Base-by-base conservation (phyloP, 148 eudicot species). In the Hydrangea macrophylla region DNA sequence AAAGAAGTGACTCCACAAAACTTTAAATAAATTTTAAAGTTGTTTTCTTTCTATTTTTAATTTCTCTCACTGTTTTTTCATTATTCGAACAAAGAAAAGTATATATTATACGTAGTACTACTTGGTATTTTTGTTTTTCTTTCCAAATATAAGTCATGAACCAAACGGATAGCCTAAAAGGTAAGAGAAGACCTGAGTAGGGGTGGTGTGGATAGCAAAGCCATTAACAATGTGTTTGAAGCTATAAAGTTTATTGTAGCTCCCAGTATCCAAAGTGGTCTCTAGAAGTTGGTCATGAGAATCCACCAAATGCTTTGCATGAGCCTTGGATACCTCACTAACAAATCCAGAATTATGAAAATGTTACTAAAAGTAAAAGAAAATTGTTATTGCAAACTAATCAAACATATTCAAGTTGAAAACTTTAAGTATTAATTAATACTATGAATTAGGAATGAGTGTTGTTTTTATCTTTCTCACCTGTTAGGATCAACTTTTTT, bases 171-270 rank as follows among this genome's bases (percentile, higher is more conserved):
- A 15, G 48, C 2, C 24, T 0, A 18, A 18, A 35, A 18, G 25
- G 63, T 23, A 37, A 7, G 40, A 25, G 48, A 39, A 33, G 48
- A 88, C 97, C 86, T 94, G 96, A 71, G 92, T 71, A 55, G 79
- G 77, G 53, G 97, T 81, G 17, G 93, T 89, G 76, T 94, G 96
- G 65, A 94, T 60, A 40, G 93, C 73, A 68, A 94, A 90, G 67
- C 96, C 99, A 64, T 84, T 88, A 23, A 83, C 93, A 20, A 91
- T 78, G 73, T 94, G 96, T 36, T 86, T 86, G 82, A 87, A 94
- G 89, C 96, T 89, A 40, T 87, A 92, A 57, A 94, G 78, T 84
- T 85, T 91, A 61, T 18, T 66, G 75, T 87, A 94, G 73, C 77
- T 75, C 15, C 88, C 90, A 37, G 22, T 60, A 3, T 84, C 81